These are phyloP conservation scores for Botrytis porri DNA, from an alignment of 2,329 filamentous ascomycete genomes.

Conservation along the genomic window DNA sequence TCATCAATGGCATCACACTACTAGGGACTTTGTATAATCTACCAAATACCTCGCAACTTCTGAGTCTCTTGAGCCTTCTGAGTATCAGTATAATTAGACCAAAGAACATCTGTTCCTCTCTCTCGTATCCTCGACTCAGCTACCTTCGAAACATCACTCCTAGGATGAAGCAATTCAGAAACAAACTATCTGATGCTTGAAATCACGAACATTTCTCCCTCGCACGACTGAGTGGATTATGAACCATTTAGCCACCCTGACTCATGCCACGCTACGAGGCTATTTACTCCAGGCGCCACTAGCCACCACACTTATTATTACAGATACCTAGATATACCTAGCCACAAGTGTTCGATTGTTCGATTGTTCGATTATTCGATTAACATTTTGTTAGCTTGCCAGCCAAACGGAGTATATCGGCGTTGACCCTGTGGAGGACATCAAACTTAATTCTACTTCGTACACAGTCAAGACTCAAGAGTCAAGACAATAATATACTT, in stretches of 20 bases:
- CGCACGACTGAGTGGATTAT: not conserved
- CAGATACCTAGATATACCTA: too few species aligned
- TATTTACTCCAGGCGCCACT: not conserved
- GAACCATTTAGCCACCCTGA: not conserved
- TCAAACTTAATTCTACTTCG: not conserved
- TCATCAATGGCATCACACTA: not conserved
- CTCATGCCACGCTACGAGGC: not conserved
- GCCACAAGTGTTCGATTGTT: not conserved
- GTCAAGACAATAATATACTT: too few species aligned
- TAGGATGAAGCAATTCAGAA: conserved; percentile 3
- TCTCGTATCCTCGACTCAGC: too few species aligned
- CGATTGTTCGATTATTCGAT: not conserved
- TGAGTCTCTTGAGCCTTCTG: not conserved
- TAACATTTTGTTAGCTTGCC: not conserved
- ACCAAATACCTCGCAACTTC: not conserved
- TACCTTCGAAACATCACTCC: not conserved
- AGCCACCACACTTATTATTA: not conserved
- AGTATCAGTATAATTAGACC: not conserved
- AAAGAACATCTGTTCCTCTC: not conserved
- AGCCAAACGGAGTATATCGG: not conserved
- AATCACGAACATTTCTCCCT: not conserved
- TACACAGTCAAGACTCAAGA: not conserved
- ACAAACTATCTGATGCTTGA: not conserved
- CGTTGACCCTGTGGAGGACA: not conserved
- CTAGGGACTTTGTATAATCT: not conserved